These are phyloP conservation scores for Boletus rex-veris DNA, from an alignment of 768 basidiomycete genomes.

Conservation along the genomic window DNA sequence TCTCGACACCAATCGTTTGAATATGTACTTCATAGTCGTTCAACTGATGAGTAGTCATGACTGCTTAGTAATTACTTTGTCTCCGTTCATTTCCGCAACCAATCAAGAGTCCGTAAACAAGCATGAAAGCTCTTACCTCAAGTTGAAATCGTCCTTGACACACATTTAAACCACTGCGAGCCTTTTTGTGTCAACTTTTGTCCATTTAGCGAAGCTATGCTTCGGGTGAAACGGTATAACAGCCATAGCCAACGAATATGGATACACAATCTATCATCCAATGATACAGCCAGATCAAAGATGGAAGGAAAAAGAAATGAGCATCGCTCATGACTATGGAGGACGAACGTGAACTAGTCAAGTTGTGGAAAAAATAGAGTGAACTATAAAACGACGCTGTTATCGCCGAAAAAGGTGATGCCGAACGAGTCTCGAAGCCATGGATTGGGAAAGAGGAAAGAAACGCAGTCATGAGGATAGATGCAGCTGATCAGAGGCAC, in stretches of 20 bases:
- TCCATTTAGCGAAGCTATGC: neutral
- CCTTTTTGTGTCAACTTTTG: neutral
- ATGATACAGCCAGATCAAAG: conserved; percentile 14
- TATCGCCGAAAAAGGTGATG: neutral
- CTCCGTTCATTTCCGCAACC: too few relatives aligned
- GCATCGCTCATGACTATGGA: conserved; percentile 2
- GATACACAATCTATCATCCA: conserved; percentile 27
- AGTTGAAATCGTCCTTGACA: too few relatives aligned
- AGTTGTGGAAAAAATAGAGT: neutral
- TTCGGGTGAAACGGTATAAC: neutral
- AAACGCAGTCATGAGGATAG: neutral
- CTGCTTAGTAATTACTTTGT: too few relatives aligned
- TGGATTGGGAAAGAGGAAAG: neutral
- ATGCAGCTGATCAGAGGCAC: conserved; percentile 9
- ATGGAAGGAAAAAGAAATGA: neutral
- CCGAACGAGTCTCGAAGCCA: neutral
- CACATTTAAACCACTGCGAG: neutral
- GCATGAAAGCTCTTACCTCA: too few relatives aligned
- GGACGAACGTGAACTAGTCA: neutral
- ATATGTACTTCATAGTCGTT: too few relatives aligned
- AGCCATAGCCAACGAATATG: conserved; percentile 2
- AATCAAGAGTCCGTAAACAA: too few relatives aligned
- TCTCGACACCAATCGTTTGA: too few relatives aligned
- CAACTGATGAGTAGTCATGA: too few relatives aligned
- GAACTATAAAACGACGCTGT: neutral